These are phyloP conservation scores for Fraxinus paxiana DNA, from an alignment of 305 asterid genomes.

Conservation along the genomic window DNA sequence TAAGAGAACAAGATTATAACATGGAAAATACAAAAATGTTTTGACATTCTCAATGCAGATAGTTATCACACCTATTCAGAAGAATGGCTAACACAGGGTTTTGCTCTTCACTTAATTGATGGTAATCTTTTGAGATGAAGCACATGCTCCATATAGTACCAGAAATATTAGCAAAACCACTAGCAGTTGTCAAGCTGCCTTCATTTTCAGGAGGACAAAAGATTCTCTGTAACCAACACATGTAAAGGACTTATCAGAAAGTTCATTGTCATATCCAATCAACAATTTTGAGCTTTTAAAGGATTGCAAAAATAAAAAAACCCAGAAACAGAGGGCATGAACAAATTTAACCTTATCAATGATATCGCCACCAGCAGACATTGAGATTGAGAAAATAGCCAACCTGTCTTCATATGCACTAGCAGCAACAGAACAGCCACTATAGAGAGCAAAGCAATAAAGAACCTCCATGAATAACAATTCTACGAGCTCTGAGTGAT, in stretches of 20 bases:
- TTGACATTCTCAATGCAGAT: constrained; percentile 17
- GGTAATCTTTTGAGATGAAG: constrained; percentile 66
- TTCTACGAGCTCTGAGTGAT: constrained; percentile 36
- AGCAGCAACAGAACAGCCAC: constrained; percentile 91
- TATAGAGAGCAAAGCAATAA: constrained; percentile 51
- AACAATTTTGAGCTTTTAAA: constrained; percentile 8
- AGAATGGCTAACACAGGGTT: constrained; percentile 82
- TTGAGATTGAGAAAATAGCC: constrained; percentile 72
- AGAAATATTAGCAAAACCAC: constrained; percentile 54
- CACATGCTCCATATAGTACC: constrained; percentile 99
- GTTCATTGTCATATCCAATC: constrained; percentile 13
- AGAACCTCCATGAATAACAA: constrained; percentile 42
- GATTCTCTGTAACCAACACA: constrained; percentile 49
- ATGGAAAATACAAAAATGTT: constrained; percentile 9
- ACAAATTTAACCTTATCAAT: constrained; percentile 62
- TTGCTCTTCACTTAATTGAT: constrained; percentile 44
- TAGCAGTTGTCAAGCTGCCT: constrained; percentile 44
- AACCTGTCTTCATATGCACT: constrained; percentile 84
- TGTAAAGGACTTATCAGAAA: constrained; percentile 27
- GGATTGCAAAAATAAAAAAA: constrained; percentile 13
- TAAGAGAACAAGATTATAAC: constrained; percentile 9
- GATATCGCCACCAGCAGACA: constrained; percentile 57
- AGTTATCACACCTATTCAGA: constrained; percentile 67
- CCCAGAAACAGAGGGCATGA: constrained; percentile 12
- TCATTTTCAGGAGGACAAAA: constrained; percentile 67